Percentiles rank a stretch among this genome's conserved stretches.
Evolutionary conservation across 495 filamentous ascomycete genomes (phyloP).

Genomic region (Diplogelasinospora grovesii): DNA sequence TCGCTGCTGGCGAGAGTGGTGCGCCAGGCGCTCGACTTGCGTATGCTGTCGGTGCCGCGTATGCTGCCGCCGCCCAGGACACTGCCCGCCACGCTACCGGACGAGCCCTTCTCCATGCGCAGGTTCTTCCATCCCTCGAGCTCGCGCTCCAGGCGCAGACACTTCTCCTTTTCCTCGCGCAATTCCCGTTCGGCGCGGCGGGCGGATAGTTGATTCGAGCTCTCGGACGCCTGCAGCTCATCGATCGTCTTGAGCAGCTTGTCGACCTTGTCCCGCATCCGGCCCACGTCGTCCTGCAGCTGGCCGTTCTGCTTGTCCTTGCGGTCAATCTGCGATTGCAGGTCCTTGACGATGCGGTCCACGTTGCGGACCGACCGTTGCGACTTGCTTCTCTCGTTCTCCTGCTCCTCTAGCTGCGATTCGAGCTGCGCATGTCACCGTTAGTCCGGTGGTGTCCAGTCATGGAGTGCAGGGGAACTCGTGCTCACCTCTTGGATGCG

Average conservation of each 20-base stretch:
- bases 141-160: conserved; percentile 76
- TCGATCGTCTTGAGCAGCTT: conserved; percentile 86
- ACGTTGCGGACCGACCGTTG: conserved; percentile 86
- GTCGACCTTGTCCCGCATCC: conserved; percentile 81
- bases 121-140: conserved; percentile 77
- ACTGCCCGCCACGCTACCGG: conserved; percentile 22
- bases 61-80: conserved; percentile 31
- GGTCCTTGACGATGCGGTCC: conserved; percentile 88
- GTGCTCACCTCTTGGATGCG: conserved; percentile 85
- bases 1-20: conserved; percentile 6
- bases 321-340: conserved; percentile 87
- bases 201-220: conserved; percentile 66
- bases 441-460: background rate
- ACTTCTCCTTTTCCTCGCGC: conserved; percentile 81
- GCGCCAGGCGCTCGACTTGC: conserved; percentile 29
- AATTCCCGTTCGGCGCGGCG: conserved; percentile 85
- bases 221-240: conserved; percentile 82
- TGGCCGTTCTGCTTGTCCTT: conserved; percentile 77
- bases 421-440: conserved; percentile 60
- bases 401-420: conserved; percentile 79
- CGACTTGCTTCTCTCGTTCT: conserved; percentile 66
- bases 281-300: conserved; percentile 72
- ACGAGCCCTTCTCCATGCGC: conserved; percentile 52
- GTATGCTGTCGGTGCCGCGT: conserved; percentile 28
- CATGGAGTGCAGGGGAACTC: conserved; percentile 2